phyloP scores from a whole-genome alignment of 805 yeast species.

The Hanseniaspora osmophila region DNA sequence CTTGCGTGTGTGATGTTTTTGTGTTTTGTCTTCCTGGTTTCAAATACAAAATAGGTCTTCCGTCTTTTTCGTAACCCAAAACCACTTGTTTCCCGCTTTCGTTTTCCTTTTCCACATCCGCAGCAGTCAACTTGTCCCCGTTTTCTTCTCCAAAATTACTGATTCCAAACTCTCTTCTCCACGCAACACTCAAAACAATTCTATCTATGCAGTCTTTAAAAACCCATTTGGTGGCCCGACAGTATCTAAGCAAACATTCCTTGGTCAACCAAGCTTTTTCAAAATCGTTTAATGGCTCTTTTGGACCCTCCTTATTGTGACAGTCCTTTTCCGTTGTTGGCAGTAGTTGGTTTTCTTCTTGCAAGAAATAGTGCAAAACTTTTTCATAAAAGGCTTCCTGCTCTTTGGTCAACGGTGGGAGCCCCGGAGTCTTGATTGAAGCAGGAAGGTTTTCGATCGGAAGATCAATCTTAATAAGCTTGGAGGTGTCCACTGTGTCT shows the following conservation, averaged over 20 bases:
- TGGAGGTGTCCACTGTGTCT: conserved; percentile 12
- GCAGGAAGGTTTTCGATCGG: conserved; percentile 50
- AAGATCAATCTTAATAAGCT: conserved; percentile 19
- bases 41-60: conserved; percentile 83
- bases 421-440: conserved; percentile 36
- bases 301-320: conserved; percentile 19
- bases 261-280: conserved; percentile 90
- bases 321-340: conserved; percentile 34
- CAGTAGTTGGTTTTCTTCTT: conserved; percentile 32
- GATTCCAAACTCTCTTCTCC: conserved; percentile 92
- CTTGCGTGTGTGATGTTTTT: conserved; percentile 76
- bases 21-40: conserved; percentile 96
- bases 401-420: conserved; percentile 31
- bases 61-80: conserved; percentile 78
- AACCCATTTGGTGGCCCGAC: conserved; percentile 90
- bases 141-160: conserved; percentile 30
- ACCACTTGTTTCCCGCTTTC: conserved; percentile 88
- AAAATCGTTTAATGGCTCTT: conserved; percentile 20
- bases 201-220: conserved; percentile 56
- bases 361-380: conserved; percentile 51
- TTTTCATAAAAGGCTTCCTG: conserved; percentile 46
- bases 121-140: conserved; percentile 38
- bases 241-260: conserved; percentile 80
- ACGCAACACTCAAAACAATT: conserved; percentile 61
- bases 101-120: conserved; percentile 48